Evolutionary conservation across 1,284 basidiomycete species (phyloP).

Genomic region (Phellopilus nigrolimitatus): DNA sequence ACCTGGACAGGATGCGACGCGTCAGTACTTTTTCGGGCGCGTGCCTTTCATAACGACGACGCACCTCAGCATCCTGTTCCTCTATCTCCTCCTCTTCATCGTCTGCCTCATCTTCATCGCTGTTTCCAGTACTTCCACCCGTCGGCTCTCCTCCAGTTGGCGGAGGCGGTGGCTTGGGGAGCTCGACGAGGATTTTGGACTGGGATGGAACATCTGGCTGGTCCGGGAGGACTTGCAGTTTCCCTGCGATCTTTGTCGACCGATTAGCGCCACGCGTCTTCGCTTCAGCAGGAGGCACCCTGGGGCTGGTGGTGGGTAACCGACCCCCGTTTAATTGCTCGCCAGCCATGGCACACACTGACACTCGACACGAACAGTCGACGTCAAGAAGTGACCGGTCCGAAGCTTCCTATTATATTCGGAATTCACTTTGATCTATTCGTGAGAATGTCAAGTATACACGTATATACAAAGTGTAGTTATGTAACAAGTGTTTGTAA

Average conservation of each 20-base stretch:
- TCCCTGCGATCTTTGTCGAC: conserved; percentile 83
- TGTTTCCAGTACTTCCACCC: conserved; percentile 49
- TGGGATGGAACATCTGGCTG: conserved; percentile 62
- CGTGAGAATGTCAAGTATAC: conserved; percentile 5
- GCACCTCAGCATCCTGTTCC: conserved; percentile 57
- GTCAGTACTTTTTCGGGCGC: conserved; percentile 11
- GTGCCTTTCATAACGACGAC: conserved; percentile 24
- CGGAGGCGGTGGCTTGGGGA: conserved; percentile 26
- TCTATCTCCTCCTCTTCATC: conserved; percentile 50
- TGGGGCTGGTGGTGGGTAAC: background rate
- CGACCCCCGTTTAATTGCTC: conserved; percentile 14
- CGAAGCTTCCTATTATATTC: too few relatives aligned
- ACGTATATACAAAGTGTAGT: background rate
- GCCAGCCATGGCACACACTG: conserved; percentile 9
- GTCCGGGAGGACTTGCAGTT: conserved; percentile 92
- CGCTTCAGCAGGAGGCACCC: conserved; percentile 28
- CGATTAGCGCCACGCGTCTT: conserved; percentile 71
- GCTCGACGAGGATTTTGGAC: conserved; percentile 31
- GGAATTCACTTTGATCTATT: conserved; percentile 12
- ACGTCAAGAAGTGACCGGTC: background rate
- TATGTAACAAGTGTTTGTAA: background rate
- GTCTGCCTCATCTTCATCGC: conserved; percentile 70
- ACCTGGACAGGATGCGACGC: conserved; percentile 42
- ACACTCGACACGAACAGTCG: background rate
- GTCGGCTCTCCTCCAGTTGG: conserved; percentile 22